Base-by-base conservation (phyloP, 2,329 filamentous ascomycete genomes). In the Arthroderma sp. region DNA sequence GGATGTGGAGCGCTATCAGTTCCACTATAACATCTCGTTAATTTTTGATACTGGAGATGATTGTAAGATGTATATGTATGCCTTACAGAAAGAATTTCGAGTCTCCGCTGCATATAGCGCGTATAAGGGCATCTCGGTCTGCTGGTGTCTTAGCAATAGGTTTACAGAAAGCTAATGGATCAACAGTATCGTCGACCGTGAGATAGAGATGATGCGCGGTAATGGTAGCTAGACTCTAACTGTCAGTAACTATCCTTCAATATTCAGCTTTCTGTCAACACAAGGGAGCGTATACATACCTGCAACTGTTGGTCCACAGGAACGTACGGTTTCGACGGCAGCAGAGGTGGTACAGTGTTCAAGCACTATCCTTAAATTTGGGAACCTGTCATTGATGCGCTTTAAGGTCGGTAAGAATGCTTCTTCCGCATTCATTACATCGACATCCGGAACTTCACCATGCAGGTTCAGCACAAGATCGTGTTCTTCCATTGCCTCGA, bases 391-490 rank as follows among this genome's bases (percentile, higher is more conserved):
- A 66, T 95, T 88, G 1, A 97, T 79, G 17, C 80, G 79, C 61
- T 81, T 76, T 35, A 96, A 77, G 0, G 85, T 91, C 0, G 91
- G 91, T 7, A 97, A 77, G 74, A 97, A 97, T 1, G 77, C 77
- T 61, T 83, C 79, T 71, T 91, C 87, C 19, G 85, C 85, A 64
- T 85, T 87, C 61, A 88, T 74, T 31, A 81, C 77, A 0, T 79
- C 81, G 59, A 80, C 75, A 1, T 78, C 78, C 0, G 83, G 85
- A n/a, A 85, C 82, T 73, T 96, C 91, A 63, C 91, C 91, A 70
- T 97, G 91, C n/a, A 97, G 77, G 73, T 96, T 96, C 43, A 94
- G 79, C n/a, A 94, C 80, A 68, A 95, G 77, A 63, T 85, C 83
- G 63, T 90, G 82, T 59, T 84, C 75, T 68, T 95, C 86, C 91